Percentiles rank a stretch among this genome's conserved stretches.
phyloP scores from a whole-genome alignment of 2,329 filamentous ascomycete species.

The Verticillium zaregamsianum region DNA sequence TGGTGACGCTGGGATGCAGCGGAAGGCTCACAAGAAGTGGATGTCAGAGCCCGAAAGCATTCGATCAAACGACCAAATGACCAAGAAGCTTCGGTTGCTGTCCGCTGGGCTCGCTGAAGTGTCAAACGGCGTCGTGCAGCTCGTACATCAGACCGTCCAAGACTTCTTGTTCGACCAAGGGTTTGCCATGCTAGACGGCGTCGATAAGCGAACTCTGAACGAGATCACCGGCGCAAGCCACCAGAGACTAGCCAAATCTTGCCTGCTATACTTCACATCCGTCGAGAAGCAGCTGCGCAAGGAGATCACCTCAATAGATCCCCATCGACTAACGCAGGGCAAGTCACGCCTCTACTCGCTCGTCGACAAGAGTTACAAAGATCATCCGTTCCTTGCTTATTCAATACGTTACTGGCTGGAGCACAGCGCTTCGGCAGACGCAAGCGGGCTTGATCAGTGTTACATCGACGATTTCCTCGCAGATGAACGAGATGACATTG shows the following conservation, averaged over 20 bases:
- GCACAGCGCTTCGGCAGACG: not conserved
- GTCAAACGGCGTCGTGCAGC: slow-evolving; percentile 17
- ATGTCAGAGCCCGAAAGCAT: slow-evolving; percentile 11
- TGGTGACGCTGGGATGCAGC: not conserved
- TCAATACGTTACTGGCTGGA: not conserved
- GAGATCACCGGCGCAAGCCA: not conserved
- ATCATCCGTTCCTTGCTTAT: not conserved
- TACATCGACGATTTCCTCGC: not conserved
- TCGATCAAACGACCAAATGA: slow-evolving; percentile 10
- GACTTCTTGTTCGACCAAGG: slow-evolving; percentile 24
- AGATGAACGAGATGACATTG: not conserved
- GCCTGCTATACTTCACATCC: not conserved
- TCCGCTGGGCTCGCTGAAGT: slow-evolving; percentile 24
- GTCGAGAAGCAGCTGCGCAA: not conserved
- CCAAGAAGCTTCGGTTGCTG: slow-evolving; percentile 15
- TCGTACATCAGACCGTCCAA: slow-evolving; percentile 29
- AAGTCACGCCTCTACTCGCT: not conserved
- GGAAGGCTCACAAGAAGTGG: not conserved
- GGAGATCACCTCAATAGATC: not conserved
- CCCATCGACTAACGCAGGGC: not conserved
- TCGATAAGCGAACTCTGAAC: not conserved
- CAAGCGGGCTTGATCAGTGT: not conserved
- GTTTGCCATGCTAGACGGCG: slow-evolving; percentile 4
- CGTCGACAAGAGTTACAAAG: not conserved
- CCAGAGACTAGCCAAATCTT: not conserved